Conservation (phyloP, 2,329 filamentous ascomycete species). For the Ophiostoma piceae region DNA sequence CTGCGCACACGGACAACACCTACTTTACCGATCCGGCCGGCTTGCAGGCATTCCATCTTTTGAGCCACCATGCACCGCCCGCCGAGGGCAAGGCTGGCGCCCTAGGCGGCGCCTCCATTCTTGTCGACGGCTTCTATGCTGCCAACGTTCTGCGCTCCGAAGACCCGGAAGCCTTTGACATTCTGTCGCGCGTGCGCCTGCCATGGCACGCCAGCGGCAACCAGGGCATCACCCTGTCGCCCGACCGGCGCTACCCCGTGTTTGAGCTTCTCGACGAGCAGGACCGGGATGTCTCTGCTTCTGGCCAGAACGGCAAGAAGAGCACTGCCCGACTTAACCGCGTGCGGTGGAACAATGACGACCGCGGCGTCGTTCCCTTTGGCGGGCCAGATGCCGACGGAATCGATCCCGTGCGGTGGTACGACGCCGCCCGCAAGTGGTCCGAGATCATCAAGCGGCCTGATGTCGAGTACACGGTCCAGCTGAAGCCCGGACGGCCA, state of each 20-base stretch:
- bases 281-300: conserved; percentile 20
- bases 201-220: conserved; percentile 89
- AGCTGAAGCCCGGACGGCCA: conserved; percentile 71
- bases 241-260: conserved; percentile 65
- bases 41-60: conserved; percentile 85
- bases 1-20: conserved; percentile 87
- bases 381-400: conserved; percentile 28
- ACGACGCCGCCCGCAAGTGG: conserved; percentile 71
- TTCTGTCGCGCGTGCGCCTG: conserved; percentile 54
- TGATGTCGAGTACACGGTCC: conserved; percentile 69
- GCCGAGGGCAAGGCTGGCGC: conserved; percentile 30
- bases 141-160: conserved; percentile 55
- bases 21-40: conserved; percentile 93
- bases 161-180: conserved; percentile 51
- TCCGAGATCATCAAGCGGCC: conserved; percentile 60
- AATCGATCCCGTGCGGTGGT: conserved; percentile 59
- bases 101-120: conserved; percentile 67
- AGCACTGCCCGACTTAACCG: conserved; percentile 41
- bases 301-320: neutral
- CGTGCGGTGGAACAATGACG: conserved; percentile 90
- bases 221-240: conserved; percentile 71
- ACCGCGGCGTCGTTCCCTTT: conserved; percentile 66
- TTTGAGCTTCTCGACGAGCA: conserved; percentile 52
- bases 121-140: conserved; percentile 81
- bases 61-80: conserved; percentile 62